Conservation (phyloP, 208 protist genomes). For the Vickermania spadyakhi region DNA sequence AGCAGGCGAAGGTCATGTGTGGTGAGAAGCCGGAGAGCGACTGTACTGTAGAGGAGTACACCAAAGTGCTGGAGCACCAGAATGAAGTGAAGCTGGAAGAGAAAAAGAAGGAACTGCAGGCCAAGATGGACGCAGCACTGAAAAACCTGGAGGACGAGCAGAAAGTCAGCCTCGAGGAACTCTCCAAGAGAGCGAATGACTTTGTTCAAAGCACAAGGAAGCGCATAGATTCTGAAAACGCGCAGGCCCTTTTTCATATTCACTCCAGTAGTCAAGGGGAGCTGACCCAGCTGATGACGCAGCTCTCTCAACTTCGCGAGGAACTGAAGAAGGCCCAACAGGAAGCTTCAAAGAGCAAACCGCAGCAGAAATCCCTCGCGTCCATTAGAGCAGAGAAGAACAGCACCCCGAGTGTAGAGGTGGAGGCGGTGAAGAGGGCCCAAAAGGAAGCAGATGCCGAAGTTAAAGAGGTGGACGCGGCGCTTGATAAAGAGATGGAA, state of each 20-base stretch:
- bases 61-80: slow-evolving; percentile 9
- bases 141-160: slow-evolving; percentile 8
- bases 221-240: slow-evolving; percentile 3
- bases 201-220: slow-evolving; percentile 7
- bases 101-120: slow-evolving; percentile 9
- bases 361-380: neutral
- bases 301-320: slow-evolving; percentile 2
- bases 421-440: slow-evolving; percentile 1
- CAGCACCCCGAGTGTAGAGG: neutral
- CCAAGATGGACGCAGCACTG: neutral
- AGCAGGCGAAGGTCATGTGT: neutral
- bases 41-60: slow-evolving; percentile 2
- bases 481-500: neutral
- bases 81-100: slow-evolving; percentile 12
- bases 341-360: neutral
- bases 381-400: neutral
- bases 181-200: neutral
- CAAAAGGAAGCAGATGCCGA: neutral
- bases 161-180: slow-evolving; percentile 1
- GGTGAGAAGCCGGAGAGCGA: neutral
- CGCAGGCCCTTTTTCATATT: slow-evolving; percentile 3
- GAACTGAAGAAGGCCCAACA: slow-evolving; percentile 5
- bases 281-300: slow-evolving; percentile 10
- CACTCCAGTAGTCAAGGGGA: slow-evolving; percentile 9
- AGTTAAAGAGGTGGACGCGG: neutral